A percentile compares a stretch with the other conserved stretches of the same genome.
Conservation (phyloP, 352 stramenopile genomes). For the Phytophthora chlamydospora region DNA sequence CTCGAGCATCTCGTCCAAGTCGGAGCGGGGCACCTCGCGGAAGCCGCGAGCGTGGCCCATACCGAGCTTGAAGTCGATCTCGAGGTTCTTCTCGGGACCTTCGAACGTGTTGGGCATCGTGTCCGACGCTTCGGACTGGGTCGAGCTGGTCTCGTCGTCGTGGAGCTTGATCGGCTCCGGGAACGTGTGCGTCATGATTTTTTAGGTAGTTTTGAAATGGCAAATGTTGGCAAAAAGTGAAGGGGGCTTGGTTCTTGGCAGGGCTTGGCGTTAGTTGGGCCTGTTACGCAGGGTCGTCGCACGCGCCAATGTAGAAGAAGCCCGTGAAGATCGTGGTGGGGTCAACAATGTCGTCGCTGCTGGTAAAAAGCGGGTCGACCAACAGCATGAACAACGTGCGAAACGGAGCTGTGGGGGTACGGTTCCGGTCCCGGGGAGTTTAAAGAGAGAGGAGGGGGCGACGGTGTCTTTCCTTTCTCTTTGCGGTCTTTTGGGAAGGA, state of each 20-base stretch:
- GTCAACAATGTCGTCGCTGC: slow-evolving; percentile 89
- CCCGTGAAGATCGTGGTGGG: slow-evolving; percentile 88
- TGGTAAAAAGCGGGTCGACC: slow-evolving; percentile 70
- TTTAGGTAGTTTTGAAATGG: slow-evolving; percentile 5
- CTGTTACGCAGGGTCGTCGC: slow-evolving; percentile 89
- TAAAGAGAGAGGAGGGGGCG: slow-evolving; percentile 18
- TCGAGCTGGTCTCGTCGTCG: slow-evolving; percentile 77
- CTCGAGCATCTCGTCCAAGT: slow-evolving; percentile 95
- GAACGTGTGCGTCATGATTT: slow-evolving; percentile 57
- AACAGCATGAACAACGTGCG: slow-evolving; percentile 82
- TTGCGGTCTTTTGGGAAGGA: slow-evolving; percentile 5
- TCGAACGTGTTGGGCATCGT: slow-evolving; percentile 92
- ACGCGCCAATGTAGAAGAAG: slow-evolving; percentile 92
- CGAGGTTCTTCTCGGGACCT: slow-evolving; percentile 97
- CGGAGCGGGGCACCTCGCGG: slow-evolving; percentile 83
- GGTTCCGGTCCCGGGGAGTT: slow-evolving; percentile 14
- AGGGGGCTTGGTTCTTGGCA: background rate
- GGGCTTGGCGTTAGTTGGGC: slow-evolving; percentile 2
- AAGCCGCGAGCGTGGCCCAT: slow-evolving; percentile 85
- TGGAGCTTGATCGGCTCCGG: slow-evolving; percentile 72
- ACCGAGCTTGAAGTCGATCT: slow-evolving; percentile 92
- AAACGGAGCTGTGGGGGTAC: slow-evolving; percentile 24
- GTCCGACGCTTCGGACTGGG: slow-evolving; percentile 71
- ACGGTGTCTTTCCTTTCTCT: slow-evolving; percentile 26
- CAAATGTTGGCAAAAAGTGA: slow-evolving; percentile 13